Conservation (phyloP, 2,329 filamentous ascomycete species). For the Aphanoascus verrucosus region DNA sequence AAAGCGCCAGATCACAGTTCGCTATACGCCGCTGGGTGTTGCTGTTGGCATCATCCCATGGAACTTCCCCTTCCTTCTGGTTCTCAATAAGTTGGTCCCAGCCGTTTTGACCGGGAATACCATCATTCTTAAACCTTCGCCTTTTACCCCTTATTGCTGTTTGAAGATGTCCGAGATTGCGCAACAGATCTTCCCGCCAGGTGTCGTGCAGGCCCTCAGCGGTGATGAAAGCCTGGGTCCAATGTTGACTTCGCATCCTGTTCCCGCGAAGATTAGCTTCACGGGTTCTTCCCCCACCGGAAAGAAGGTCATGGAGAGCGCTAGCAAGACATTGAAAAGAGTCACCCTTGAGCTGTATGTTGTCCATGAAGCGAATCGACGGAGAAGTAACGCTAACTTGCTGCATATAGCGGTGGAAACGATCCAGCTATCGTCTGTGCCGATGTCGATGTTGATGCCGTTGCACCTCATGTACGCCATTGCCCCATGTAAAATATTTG, state of each 20-base stretch:
- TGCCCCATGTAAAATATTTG: background rate
- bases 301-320: slow-evolving; percentile 41
- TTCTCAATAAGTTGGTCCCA: slow-evolving; percentile 42
- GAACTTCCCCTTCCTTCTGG: slow-evolving; percentile 42
- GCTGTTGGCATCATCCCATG: slow-evolving; percentile 49
- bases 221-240: slow-evolving; percentile 47
- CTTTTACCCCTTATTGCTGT: slow-evolving; percentile 44
- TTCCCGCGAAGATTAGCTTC: slow-evolving; percentile 49
- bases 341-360: slow-evolving; percentile 40
- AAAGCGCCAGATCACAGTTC: slow-evolving; percentile 25
- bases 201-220: slow-evolving; percentile 47
- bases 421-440: slow-evolving; percentile 24
- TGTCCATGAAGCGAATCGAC: background rate
- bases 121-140: slow-evolving; percentile 48
- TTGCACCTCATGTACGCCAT: slow-evolving; percentile 30
- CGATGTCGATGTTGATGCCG: slow-evolving; percentile 16
- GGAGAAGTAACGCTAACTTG: background rate
- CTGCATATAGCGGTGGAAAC: slow-evolving; percentile 40
- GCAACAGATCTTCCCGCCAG: slow-evolving; percentile 42
- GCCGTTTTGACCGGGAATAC: slow-evolving; percentile 44
- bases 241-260: slow-evolving; percentile 44
- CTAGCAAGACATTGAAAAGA: slow-evolving; percentile 44
- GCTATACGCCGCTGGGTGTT: slow-evolving; percentile 33
- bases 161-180: slow-evolving; percentile 45
- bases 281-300: slow-evolving; percentile 46